These are phyloP conservation scores for Cornus kousa DNA, from an alignment of 148 eudicot genomes.

Conservation along the genomic window DNA sequence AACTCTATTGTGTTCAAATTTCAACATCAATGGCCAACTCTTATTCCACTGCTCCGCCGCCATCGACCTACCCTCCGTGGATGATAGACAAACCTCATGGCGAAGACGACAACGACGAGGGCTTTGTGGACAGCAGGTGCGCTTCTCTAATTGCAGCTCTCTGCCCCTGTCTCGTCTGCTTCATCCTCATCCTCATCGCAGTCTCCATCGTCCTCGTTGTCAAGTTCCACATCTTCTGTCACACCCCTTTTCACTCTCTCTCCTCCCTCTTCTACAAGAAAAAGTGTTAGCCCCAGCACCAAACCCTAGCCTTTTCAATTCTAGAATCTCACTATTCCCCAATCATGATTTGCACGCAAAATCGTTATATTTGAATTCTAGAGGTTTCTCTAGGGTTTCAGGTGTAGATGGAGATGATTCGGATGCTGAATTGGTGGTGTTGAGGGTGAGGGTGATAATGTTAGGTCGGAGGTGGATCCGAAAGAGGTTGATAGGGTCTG, in stretches of 20 bases:
- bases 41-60: conserved; percentile 18
- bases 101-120: conserved; percentile 19
- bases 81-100: conserved; percentile 19
- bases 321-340: no score
- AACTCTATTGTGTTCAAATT: not conserved
- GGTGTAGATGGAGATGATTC: conserved; percentile 20
- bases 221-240: conserved; percentile 54
- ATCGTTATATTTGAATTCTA: not conserved
- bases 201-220: conserved; percentile 32
- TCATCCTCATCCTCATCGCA: conserved; percentile 40
- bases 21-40: conserved; percentile 25
- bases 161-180: conserved; percentile 65
- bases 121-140: conserved; percentile 14
- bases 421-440: conserved; percentile 22
- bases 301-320: not conserved
- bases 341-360: not conserved
- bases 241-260: conserved; percentile 50
- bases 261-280: conserved; percentile 43
- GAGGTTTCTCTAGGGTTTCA: conserved; percentile 32
- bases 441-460: conserved; percentile 22
- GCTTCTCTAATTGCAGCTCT: conserved; percentile 46
- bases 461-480: conserved; percentile 44
- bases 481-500: conserved; percentile 72
- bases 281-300: conserved; percentile 32
- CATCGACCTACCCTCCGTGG: conserved; percentile 26